phyloP scores from a whole-genome alignment of 2,329 filamentous ascomycete species.

The Cadophora sp. region DNA sequence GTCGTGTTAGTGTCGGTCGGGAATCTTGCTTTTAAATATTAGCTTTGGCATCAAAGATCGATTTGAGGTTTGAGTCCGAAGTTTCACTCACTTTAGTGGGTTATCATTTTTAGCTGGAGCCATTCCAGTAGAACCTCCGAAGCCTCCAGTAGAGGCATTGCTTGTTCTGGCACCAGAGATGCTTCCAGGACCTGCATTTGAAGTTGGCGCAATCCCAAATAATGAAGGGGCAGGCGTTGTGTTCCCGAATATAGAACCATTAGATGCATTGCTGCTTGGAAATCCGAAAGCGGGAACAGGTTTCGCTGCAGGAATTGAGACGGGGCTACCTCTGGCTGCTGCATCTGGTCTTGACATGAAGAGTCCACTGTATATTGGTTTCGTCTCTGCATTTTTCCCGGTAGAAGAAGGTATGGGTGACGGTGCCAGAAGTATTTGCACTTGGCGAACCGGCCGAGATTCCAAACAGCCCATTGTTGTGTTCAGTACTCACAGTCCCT shows the following conservation, averaged over 20 bases:
- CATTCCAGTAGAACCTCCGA: background rate
- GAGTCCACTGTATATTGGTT: background rate
- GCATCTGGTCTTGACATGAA: background rate
- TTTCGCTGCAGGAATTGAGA: background rate
- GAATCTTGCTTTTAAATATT: background rate
- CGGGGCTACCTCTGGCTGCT: background rate
- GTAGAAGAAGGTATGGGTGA: background rate
- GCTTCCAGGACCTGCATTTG: background rate
- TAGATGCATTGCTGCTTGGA: slow-evolving; percentile 1
- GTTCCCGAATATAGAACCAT: background rate
- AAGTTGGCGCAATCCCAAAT: background rate
- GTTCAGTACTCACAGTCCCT: no score
- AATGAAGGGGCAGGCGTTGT: background rate
- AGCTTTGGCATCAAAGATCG: background rate
- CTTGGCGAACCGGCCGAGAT: background rate
- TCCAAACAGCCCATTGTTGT: background rate
- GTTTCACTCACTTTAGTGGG: background rate
- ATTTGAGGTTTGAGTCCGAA: background rate
- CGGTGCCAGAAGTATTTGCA: background rate
- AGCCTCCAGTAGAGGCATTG: background rate
- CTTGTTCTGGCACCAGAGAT: background rate
- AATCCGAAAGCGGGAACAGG: background rate
- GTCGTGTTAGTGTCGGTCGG: background rate
- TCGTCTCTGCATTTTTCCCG: background rate
- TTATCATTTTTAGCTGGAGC: background rate